These are phyloP conservation scores for Aspergillus kassunensis DNA, from an alignment of 495 filamentous ascomycete species.

Conservation along the genomic window DNA sequence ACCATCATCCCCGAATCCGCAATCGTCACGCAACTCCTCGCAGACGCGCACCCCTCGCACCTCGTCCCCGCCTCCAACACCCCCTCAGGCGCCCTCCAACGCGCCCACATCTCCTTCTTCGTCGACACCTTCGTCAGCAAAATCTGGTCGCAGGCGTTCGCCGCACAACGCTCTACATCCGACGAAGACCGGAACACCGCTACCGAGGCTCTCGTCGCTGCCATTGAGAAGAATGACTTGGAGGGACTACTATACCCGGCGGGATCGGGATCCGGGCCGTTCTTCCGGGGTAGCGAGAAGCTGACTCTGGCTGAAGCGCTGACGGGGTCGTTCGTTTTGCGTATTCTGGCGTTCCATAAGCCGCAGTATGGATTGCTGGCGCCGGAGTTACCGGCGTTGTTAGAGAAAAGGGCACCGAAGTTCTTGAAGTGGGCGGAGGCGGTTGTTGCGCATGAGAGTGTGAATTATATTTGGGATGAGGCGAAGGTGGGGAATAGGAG, in stretches of 20 bases:
- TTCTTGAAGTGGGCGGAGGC: slow-evolving; percentile 66
- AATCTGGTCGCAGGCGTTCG: slow-evolving; percentile 44
- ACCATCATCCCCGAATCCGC: slow-evolving; percentile 70
- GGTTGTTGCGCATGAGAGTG: slow-evolving; percentile 59
- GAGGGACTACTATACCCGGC: slow-evolving; percentile 57
- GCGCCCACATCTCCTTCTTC: slow-evolving; percentile 74
- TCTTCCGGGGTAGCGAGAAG: slow-evolving; percentile 74
- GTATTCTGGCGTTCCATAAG: slow-evolving; percentile 49
- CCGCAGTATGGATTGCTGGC: slow-evolving; percentile 49
- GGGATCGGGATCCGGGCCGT: slow-evolving; percentile 56
- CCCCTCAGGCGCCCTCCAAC: slow-evolving; percentile 44
- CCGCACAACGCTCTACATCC: slow-evolving; percentile 34
- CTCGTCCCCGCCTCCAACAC: slow-evolving; percentile 37
- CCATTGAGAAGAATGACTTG: slow-evolving; percentile 62
- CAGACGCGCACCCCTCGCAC: slow-evolving; percentile 50
- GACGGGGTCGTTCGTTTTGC: slow-evolving; percentile 64
- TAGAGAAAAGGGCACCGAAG: slow-evolving; percentile 55
- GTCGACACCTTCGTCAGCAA: slow-evolving; percentile 70
- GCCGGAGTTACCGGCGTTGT: slow-evolving; percentile 37
- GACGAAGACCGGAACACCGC: slow-evolving; percentile 36
- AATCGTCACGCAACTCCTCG: slow-evolving; percentile 75
- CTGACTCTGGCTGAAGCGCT: slow-evolving; percentile 78
- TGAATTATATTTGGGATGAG: slow-evolving; percentile 61
- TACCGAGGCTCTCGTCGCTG: slow-evolving; percentile 38
- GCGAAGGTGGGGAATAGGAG: slow-evolving; percentile 16